Percentiles rank a stretch among this genome's conserved stretches.
phyloP scores from a whole-genome alignment of 2,329 filamentous ascomycete species.

The Dactylellina leptospora region DNA sequence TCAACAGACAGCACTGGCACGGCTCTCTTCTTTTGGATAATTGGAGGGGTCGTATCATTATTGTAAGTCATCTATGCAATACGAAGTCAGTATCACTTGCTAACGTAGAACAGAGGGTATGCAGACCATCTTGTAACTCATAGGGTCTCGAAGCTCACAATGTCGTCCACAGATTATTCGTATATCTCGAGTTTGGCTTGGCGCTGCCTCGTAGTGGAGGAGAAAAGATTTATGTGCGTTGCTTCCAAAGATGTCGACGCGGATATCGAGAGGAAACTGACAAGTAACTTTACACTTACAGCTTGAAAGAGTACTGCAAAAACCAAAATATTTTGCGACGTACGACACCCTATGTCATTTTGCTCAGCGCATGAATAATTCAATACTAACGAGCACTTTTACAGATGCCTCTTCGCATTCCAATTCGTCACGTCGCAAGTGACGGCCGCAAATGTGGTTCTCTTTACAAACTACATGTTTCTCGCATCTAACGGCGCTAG shows the following conservation, averaged over 20 bases:
- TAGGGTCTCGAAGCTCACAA: slow-evolving; percentile 15
- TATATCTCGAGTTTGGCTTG: slow-evolving; percentile 72
- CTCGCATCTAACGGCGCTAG: slow-evolving; percentile 30
- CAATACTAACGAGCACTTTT: slow-evolving; percentile 4
- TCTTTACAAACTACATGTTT: slow-evolving; percentile 50
- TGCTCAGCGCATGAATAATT: background rate
- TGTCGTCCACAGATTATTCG: slow-evolving; percentile 64
- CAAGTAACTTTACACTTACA: slow-evolving; percentile 60
- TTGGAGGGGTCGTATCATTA: slow-evolving; percentile 49
- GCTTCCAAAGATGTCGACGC: background rate
- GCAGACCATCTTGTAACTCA: too few relatives aligned
- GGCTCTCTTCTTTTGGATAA: slow-evolving; percentile 67
- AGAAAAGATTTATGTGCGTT: slow-evolving; percentile 66
- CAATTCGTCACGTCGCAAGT: slow-evolving; percentile 49
- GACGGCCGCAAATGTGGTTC: slow-evolving; percentile 45
- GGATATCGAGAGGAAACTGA: background rate
- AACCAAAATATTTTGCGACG: slow-evolving; percentile 69
- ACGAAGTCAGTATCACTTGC: background rate
- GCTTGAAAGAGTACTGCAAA: slow-evolving; percentile 69
- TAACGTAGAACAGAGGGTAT: too few relatives aligned
- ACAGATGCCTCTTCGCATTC: slow-evolving; percentile 47
- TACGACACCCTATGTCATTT: background rate
- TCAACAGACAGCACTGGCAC: slow-evolving; percentile 68
- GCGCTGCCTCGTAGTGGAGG: slow-evolving; percentile 71
- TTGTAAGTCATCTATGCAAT: slow-evolving; percentile 19